Evolutionary conservation across 2,329 filamentous ascomycete genomes (phyloP), one percentile per base, ranked within the genome.

Genomic region (Phoma sp.): DNA sequence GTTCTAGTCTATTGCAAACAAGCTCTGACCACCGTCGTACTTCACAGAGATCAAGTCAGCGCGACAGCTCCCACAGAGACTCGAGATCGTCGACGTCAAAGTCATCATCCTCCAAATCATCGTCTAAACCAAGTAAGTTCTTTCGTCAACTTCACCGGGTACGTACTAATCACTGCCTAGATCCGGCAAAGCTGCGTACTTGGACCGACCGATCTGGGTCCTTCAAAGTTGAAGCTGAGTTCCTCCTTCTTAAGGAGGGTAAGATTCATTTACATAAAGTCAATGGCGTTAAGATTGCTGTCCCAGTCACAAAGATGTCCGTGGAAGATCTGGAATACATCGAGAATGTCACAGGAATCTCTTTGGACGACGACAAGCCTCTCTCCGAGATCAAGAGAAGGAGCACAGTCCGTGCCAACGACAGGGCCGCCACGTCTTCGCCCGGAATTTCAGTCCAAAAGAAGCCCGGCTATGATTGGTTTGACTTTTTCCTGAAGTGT

Each of bases 231-330:
- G 95, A 98, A 63, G 95, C 95, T 13, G 91, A 99, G 72, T 99
- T 98, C 70, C 86, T 99, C 46, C 93, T 92, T 25, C 83, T 98
- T 47, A 91, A 91, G 73, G 95, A 98, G 71, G 91, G 93, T 60
- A 98, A 98, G 76, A 96, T 99, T 62, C 96, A 99, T 75, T 81
- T 99, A 22, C 95, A 99, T 80, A 99, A 99, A 79, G 84, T 91
- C 77, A 99, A 99, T 71, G 95, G 95, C 33, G 92, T 99, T 67
- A 98, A 98, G 77, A 99, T 99, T 75, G 95, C 95, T 7, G 95
- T 99, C 4, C 95, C 95, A 2, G 86, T 98, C 25, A 82, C 86
- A 35, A 99, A 99, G 74, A 99, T 99, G 95, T 96, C 93, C 0
- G 83, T 92, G 37, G 90, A 93, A 69, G 95, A 99, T 76, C 82